phyloP scores from a whole-genome alignment of 176 grass and related monocot genomes.

The Aegilops sharonensis region DNA sequence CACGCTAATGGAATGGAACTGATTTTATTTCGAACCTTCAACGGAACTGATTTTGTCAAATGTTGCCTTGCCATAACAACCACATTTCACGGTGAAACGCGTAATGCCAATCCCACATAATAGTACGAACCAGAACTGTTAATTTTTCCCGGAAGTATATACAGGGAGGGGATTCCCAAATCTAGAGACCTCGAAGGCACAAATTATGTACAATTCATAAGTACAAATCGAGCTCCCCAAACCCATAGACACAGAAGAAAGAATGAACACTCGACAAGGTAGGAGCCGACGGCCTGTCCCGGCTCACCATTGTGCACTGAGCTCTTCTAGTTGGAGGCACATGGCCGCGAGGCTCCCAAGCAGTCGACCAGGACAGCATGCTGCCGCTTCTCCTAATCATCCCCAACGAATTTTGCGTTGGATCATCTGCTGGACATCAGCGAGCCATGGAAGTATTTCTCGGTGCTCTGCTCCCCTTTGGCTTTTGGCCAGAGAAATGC shows the following conservation, averaged over 20 bases:
- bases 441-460: neutral
- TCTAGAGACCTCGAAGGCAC: neutral
- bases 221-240: neutral
- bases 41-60: too few relatives aligned
- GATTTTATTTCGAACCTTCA: too few relatives aligned
- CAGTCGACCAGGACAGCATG: neutral
- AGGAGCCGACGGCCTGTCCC: neutral
- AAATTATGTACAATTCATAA: slow-evolving; percentile 38
- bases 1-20: too few relatives aligned
- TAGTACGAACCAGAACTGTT: neutral
- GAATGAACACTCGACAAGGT: neutral
- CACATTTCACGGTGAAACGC: too few relatives aligned
- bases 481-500: neutral
- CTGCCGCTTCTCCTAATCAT: neutral
- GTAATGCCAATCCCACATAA: neutral
- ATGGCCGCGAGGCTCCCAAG: neutral
- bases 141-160: neutral
- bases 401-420: neutral
- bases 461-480: neutral
- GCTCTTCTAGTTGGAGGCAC: neutral
- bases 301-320: neutral
- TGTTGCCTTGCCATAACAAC: too few relatives aligned
- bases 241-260: neutral
- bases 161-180: neutral
- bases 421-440: neutral